Conservation (phyloP, 2,329 filamentous ascomycete species). For the Aspergillus ruber region DNA sequence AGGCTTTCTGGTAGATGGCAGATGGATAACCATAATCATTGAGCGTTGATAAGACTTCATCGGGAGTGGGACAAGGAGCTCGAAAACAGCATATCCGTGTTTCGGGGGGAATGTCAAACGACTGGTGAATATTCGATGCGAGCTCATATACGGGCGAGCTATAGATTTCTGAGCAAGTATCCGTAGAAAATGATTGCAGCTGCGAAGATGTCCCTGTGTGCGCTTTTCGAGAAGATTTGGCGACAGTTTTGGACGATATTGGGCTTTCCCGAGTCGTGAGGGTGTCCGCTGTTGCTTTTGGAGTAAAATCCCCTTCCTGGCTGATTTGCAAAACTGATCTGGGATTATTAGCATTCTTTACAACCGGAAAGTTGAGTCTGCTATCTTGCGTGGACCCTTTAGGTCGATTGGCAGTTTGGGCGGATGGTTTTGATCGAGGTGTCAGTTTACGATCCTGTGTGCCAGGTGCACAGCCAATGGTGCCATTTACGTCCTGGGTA, state of each 20-base stretch:
- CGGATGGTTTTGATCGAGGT: conserved; percentile 11
- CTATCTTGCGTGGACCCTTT: conserved; percentile 31
- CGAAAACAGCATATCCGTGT: conserved; percentile 20
- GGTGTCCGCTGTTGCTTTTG: conserved; percentile 36
- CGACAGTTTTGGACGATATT: conserved; percentile 4
- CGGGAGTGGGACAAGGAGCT: conserved; percentile 21
- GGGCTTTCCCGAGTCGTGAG: conserved; percentile 9
- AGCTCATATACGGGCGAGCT: conserved; percentile 15
- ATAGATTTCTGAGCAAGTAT: conserved; percentile 3
- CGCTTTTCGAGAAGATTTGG: conserved; percentile 2
- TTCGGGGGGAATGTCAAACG: conserved; percentile 23
- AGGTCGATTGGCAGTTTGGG: conserved; percentile 18
- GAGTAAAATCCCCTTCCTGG: conserved; percentile 52
- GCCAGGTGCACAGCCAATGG: not conserved
- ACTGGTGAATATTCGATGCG: conserved; percentile 16
- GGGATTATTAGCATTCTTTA: conserved; percentile 67
- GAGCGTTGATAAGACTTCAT: conserved; percentile 52
- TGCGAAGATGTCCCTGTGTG: conserved; percentile 11
- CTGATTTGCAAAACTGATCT: conserved; percentile 59
- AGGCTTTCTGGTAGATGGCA: conserved; percentile 76
- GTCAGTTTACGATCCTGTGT: not conserved
- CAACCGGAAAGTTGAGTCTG: conserved; percentile 62
- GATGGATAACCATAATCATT: conserved; percentile 53
- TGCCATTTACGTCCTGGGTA: not conserved
- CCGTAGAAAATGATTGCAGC: conserved; percentile 14